Conservation (phyloP, 2,329 filamentous ascomycete genomes). For the Rhytidhysteron rufulum region DNA sequence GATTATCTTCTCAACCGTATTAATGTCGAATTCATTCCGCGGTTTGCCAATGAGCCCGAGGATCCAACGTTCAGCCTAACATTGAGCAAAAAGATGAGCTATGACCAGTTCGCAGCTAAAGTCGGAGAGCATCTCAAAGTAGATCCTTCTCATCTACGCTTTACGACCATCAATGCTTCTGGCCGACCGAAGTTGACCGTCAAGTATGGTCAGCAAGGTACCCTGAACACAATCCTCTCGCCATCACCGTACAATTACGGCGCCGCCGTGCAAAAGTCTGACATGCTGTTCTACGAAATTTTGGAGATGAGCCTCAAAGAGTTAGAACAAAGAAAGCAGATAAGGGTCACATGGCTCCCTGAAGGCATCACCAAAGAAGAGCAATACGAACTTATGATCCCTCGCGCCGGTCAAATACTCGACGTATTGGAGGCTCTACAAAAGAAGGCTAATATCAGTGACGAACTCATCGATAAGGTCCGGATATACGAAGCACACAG, state of each 20-base stretch:
- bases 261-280: slow-evolving; percentile 64
- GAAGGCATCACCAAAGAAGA: slow-evolving; percentile 94
- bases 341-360: slow-evolving; percentile 79
- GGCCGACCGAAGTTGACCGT: slow-evolving; percentile 75
- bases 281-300: slow-evolving; percentile 87
- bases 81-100: slow-evolving; percentile 82
- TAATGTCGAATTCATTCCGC: slow-evolving; percentile 71
- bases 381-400: slow-evolving; percentile 74
- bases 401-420: slow-evolving; percentile 75
- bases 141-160: slow-evolving; percentile 82
- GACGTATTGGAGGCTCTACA: slow-evolving; percentile 74
- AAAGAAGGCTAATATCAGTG: slow-evolving; percentile 75
- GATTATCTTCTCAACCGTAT: slow-evolving; percentile 87
- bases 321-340: slow-evolving; percentile 83
- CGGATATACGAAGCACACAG: slow-evolving; percentile 79
- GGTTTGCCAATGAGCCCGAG: slow-evolving; percentile 52
- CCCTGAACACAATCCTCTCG: slow-evolving; percentile 73
- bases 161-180: slow-evolving; percentile 80
- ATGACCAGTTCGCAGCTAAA: slow-evolving; percentile 80
- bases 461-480: slow-evolving; percentile 70
- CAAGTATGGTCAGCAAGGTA: slow-evolving; percentile 67
- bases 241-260: slow-evolving; percentile 67
- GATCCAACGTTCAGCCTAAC: slow-evolving; percentile 70
- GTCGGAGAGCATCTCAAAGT: slow-evolving; percentile 74
- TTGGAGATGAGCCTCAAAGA: slow-evolving; percentile 92